phyloP scores from a whole-genome alignment of 805 yeast genomes.

The Yamadazyma phyllophila region DNA sequence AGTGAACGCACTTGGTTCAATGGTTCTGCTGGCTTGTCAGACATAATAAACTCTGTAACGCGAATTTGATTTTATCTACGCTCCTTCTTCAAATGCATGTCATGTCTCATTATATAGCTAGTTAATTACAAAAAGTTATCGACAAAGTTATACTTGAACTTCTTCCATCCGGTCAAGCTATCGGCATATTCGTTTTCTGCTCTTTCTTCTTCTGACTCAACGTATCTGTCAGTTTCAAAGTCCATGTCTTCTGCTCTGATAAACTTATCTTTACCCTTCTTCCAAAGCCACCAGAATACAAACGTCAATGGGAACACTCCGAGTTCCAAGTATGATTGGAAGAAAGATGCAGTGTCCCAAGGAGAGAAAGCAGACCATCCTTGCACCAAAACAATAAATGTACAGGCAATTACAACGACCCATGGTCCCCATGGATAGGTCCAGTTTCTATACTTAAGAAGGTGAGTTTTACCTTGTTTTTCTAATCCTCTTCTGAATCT shows the following conservation, averaged over 20 bases:
- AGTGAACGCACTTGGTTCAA: background rate
- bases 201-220: conserved; percentile 49
- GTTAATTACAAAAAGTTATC: conserved; percentile 24
- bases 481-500: conserved; percentile 48
- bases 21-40: background rate
- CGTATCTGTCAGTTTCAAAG: conserved; percentile 50
- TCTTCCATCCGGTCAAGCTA: conserved; percentile 43
- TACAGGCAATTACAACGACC: conserved; percentile 41
- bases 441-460: conserved; percentile 46
- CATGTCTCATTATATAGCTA: conserved; percentile 2
- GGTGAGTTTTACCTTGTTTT: conserved; percentile 42
- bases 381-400: conserved; percentile 48
- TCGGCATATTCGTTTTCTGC: conserved; percentile 36
- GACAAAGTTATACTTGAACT: conserved; percentile 30
- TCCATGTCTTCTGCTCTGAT: conserved; percentile 49
- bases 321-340: conserved; percentile 46
- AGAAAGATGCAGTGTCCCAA: conserved; percentile 40
- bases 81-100: background rate
- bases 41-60: background rate
- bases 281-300: conserved; percentile 46
- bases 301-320: conserved; percentile 46
- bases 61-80: background rate
- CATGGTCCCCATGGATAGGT: conserved; percentile 53
- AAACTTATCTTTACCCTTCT: conserved; percentile 40
- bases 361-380: conserved; percentile 54